Evolutionary conservation across 2,329 filamentous ascomycete genomes (phyloP).

Genomic region (Fusarium tricinctum): DNA sequence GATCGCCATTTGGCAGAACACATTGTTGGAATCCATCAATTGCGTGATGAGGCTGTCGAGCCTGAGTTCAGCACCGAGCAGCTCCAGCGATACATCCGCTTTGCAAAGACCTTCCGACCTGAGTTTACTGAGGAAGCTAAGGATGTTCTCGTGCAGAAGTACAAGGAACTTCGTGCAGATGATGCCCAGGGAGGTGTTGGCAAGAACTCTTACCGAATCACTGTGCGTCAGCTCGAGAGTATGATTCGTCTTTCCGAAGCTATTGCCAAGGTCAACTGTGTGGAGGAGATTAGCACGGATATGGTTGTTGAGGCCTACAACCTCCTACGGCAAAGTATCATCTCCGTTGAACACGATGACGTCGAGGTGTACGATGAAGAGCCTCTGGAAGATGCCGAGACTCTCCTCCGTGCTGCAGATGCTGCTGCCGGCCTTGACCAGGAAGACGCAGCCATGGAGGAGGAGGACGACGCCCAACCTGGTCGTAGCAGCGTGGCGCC

Average conservation of each 20-base stretch:
- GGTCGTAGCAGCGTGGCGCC: constrained; percentile 56
- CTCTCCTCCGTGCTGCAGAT: constrained; percentile 58
- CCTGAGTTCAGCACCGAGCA: constrained; percentile 98
- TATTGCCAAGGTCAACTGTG: constrained; percentile 98
- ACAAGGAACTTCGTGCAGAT: constrained; percentile 94
- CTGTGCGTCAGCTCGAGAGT: constrained; percentile 93
- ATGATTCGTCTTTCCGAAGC: constrained; percentile 96
- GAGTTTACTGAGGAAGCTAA: constrained; percentile 92
- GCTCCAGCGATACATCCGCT: constrained; percentile 96
- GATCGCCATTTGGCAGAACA: constrained; percentile 94
- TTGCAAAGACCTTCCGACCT: constrained; percentile 93
- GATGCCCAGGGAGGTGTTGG: constrained; percentile 95
- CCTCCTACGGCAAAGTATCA: constrained; percentile 92
- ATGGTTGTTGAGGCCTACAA: constrained; percentile 96
- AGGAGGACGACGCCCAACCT: constrained; percentile 47
- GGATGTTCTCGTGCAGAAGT: constrained; percentile 86
- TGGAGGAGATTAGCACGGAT: constrained; percentile 84
- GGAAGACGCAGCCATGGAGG: constrained; percentile 60
- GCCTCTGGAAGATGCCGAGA: constrained; percentile 61
- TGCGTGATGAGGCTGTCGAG: constrained; percentile 90
- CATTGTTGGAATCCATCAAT: constrained; percentile 93
- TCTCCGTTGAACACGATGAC: constrained; percentile 97
- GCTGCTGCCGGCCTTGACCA: constrained; percentile 61
- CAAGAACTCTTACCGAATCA: constrained; percentile 96
- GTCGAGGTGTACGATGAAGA: constrained; percentile 88